These are phyloP conservation scores for Coemansia sp. DNA, from an alignment of 192 early-diverging fungal genomes.

Conservation along the genomic window DNA sequence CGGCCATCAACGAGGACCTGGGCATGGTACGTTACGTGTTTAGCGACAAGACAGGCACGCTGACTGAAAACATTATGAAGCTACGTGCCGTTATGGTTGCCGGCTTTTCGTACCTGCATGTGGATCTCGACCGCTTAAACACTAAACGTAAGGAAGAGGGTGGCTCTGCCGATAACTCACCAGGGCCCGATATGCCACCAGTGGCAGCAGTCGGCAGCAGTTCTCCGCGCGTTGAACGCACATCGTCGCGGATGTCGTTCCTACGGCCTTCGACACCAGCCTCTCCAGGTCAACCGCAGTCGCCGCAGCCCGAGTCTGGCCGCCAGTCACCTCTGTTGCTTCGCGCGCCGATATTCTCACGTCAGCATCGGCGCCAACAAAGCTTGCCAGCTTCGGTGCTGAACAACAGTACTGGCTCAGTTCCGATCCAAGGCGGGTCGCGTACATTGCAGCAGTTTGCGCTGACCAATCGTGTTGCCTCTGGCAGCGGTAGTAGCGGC, in stretches of 20 bases:
- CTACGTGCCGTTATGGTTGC: conserved; percentile 67
- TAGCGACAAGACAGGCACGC: conserved; percentile 87
- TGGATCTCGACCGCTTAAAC: conserved; percentile 57
- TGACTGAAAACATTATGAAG: conserved; percentile 85
- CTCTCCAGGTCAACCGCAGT: background rate
- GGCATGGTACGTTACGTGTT: conserved; percentile 87
- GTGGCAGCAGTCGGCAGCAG: background rate
- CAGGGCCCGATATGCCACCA: background rate
- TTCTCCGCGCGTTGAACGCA: conserved; percentile 9
- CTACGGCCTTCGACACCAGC: conserved; percentile 7
- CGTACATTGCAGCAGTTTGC: conserved; percentile 41
- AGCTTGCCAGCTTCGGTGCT: conserved; percentile 31
- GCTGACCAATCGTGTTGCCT: conserved; percentile 26
- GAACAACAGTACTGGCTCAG: background rate
- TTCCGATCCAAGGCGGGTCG: background rate
- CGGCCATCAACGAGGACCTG: conserved; percentile 83
- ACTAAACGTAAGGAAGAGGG: background rate
- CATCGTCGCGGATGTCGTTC: conserved; percentile 22
- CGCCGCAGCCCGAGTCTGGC: background rate
- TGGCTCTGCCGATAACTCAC: background rate
- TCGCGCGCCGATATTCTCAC: conserved; percentile 10
- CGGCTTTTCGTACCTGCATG: conserved; percentile 59
- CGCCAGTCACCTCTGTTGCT: conserved; percentile 24
- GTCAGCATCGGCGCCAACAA: conserved; percentile 39
- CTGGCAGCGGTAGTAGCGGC: background rate